Evolutionary conservation across 108 stramenopile genomes (phyloP), one percentile per base, ranked within the genome.

Genomic region (Cyclotella choctawhatcheeana): DNA sequence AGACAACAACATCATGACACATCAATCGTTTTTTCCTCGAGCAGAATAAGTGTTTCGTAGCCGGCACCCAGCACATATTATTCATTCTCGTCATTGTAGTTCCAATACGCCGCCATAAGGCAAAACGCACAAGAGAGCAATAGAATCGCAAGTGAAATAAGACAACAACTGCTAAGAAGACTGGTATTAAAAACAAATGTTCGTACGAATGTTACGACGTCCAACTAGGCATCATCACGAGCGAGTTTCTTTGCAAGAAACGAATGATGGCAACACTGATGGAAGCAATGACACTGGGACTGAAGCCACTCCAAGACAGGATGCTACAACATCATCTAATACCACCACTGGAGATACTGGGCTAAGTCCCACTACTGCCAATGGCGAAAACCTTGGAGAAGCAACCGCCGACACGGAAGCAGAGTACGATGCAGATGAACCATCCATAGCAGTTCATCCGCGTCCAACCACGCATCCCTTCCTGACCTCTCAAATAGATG

Each of bases 401-500:
- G 2, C 65, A 13, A 67, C 52, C 50, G n/a, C 2, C 18, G 10
- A 6, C 33, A 26, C 14, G 32, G 22, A 37, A 12, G 12, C 37
- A 40, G 37, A 40, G 12, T 40, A 40, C 37, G 12, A 40, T 40
- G 37, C 37, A 40, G 27, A 56, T 5, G 55, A 56, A 56, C 29
- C 24, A 51, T 30, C 24, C 40, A 44, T 43, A n/a, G 0, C 26
- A 5, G 8, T 44, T 27, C 59, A 60, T 17, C 65, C 58, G 1
- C 45, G 27, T 59, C 44, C 58, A 16, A 60, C 67, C 17, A 67
- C 65, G 26, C 56, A 75, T 32, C 74, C 66, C 40, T 65, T 77
- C 32, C 68, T 69, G 14, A 47, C 62, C 26, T 69, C 76, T 25
- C 76, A 69, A 47, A 45, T 73, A 30, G 44, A 87, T 44, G 81